Evolutionary conservation across 1,139 yeast genomes (phyloP), one percentile per base, ranked within the genome.

Genomic region (Hemisphaericaspora xylanilytica): DNA sequence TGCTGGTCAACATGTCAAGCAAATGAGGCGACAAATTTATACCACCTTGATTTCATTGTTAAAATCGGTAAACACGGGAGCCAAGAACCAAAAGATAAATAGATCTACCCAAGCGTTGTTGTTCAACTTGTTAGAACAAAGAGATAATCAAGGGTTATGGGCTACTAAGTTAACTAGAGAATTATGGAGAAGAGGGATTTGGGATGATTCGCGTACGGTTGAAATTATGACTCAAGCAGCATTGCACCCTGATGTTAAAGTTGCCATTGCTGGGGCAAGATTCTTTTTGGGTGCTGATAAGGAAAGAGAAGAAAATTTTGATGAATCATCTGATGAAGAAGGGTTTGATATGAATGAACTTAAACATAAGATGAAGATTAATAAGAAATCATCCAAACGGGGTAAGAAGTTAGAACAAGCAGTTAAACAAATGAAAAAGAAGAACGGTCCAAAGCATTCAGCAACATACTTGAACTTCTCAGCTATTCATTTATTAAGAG

Each of bases 191-290:
- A 75, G 97, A 57, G 96, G 96, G 55, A 85, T 92, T 44, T 92
- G 99, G 99, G 97, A 89, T 60, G 99, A 92, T 62, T 78, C 96
- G 1, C 73, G 97, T 52, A 85, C 97, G 0, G 96, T 92, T 17
- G 98, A 92, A 62, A 80, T 92, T 53, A 90, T 94, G 97, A 85
- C 95, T 2, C 95, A 88, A 54, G 97, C 97, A 1, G 89, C 97
- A 2, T 63, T 86, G 44, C 96, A 89, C 56, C 80, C 85, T 9
- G 95, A 90, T 52, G 75, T 81, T 11, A 92, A 92, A 64, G 95
- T 92, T 38, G 86, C 95, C 10, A 70, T 84, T 43, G 86, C 97
- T 2, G 98, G 97, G 42, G 94, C 88, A 26, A 72, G 80, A 53
- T 92, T 92, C 63, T 92, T 92, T 64, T 67, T 92, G 41, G 97